Evolutionary conservation across 371 early-diverging fungal genomes (phyloP), one percentile per base, ranked within the genome.

Genomic region (Mortierella sp.): DNA sequence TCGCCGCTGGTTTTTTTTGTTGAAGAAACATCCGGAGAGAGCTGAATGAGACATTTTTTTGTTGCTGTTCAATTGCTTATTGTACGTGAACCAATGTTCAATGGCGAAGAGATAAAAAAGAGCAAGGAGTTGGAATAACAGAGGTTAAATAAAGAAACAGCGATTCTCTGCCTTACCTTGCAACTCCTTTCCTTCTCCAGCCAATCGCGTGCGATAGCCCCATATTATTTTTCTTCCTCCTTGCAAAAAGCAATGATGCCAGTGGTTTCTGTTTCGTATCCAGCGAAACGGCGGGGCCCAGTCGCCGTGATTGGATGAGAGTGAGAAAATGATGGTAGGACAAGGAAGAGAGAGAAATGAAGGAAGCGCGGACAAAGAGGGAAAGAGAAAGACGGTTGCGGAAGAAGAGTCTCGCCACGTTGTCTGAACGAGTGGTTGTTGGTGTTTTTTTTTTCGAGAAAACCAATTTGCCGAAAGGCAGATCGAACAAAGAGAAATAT

Each of bases 211-310:
- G 37, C 16, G 21, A 2, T 37, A 0, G 34, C 37, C 24, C 64
- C 24, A 21, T 64, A 64, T 64, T 64, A 34, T 37, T 37, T 9
- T 37, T 64, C 37, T 11, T 64, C 6, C 28, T 5, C n/a, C n/a
- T n/a, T n/a, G n/a, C n/a, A 13, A 59, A 6, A 67, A 21, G 24
- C 1, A 0, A 64, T 64, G 67, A 67, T 67, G 67, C 67, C 67
- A 67, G 8, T 37, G 67, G 67, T 67, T 67, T 67, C 67, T 67
- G 67, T 67, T 67, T 67, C 67, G 24, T 10, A 67, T 67, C 67
- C 67, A 67, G 67, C 67, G 24, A 67, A 67, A 67, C 67, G 67
- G 67, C 67, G 67, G 67, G 67, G 67, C 24, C 67, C 43, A 40
- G 67, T 40, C 24, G 10, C 19, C 21, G 64, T 61, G 64, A 61